Percentiles rank a stretch among this genome's conserved stretches.
phyloP scores from a whole-genome alignment of 2,329 filamentous ascomycete genomes.

The Aspergillus caelatus region DNA sequence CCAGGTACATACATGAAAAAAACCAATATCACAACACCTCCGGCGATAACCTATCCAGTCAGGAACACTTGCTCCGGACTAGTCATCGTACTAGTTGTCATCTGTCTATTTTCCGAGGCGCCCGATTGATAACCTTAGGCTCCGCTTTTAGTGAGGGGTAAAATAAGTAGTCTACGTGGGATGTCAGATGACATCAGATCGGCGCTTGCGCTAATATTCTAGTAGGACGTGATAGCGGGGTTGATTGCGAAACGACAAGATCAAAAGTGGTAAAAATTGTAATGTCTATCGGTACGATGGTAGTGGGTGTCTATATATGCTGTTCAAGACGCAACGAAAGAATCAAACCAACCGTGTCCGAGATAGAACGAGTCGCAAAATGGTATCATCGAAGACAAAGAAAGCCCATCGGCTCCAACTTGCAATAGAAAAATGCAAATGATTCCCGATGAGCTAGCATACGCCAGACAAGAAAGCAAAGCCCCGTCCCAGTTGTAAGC shows the following conservation, averaged over 20 bases:
- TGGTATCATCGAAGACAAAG: conserved; percentile 41
- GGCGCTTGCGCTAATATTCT: neutral
- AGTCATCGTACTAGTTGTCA: neutral
- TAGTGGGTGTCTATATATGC: conserved; percentile 23
- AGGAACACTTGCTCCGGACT: neutral
- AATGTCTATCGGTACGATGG: conserved; percentile 18
- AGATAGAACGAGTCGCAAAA: conserved; percentile 30
- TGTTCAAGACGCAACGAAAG: conserved; percentile 18
- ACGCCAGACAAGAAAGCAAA: conserved; percentile 24
- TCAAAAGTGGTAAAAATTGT: conserved; percentile 6
- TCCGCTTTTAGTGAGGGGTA: neutral
- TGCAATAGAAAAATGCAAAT: conserved; percentile 25
- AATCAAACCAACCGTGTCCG: conserved; percentile 24
- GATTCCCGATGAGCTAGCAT: conserved; percentile 28
- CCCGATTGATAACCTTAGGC: neutral
- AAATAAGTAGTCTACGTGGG: neutral
- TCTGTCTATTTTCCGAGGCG: neutral
- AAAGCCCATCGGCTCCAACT: conserved; percentile 29
- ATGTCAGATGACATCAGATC: neutral
- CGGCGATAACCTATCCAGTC: neutral
- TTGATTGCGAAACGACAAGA: neutral
- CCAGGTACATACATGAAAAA: neutral
- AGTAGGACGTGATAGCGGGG: neutral
- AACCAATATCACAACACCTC: no score
- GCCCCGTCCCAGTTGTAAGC: conserved; percentile 26